A percentile compares a stretch with the other conserved stretches of the same genome.
These are phyloP conservation scores for Cyamopsis tetragonoloba DNA, from an alignment of 306 rosid genomes.

Conservation along the genomic window DNA sequence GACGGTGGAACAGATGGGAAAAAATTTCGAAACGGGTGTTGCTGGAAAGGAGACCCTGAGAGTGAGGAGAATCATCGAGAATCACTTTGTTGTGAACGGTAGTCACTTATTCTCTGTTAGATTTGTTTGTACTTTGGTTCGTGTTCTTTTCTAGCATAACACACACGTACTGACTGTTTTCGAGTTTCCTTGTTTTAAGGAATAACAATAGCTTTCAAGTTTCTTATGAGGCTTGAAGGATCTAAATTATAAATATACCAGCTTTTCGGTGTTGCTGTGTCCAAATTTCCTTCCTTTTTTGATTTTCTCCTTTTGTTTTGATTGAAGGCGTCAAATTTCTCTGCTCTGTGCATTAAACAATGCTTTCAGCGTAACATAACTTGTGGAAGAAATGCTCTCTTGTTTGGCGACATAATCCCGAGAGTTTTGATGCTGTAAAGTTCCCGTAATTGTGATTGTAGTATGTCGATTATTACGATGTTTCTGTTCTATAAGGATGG, in stretches of 20 bases:
- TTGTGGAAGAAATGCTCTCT: not conserved
- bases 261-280: not conserved
- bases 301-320: not conserved
- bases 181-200: not conserved
- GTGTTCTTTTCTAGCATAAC: not conserved
- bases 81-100: slow-evolving; percentile 73
- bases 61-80: slow-evolving; percentile 56
- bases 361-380: not conserved
- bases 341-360: not conserved
- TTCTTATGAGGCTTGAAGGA: not conserved
- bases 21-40: slow-evolving; percentile 37
- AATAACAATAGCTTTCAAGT: not conserved
- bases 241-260: not conserved
- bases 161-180: not conserved
- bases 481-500: not conserved
- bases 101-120: not conserved
- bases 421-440: not conserved
- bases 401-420: not conserved
- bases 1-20: slow-evolving; percentile 89
- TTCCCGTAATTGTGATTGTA: not conserved
- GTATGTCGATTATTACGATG: not conserved
- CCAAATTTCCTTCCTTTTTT: not conserved
- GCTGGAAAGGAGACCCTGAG: slow-evolving; percentile 47
- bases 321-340: not conserved
- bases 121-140: not conserved